Conservation (phyloP, 164 flowering plant species). For the Magnolia officinalis region DNA sequence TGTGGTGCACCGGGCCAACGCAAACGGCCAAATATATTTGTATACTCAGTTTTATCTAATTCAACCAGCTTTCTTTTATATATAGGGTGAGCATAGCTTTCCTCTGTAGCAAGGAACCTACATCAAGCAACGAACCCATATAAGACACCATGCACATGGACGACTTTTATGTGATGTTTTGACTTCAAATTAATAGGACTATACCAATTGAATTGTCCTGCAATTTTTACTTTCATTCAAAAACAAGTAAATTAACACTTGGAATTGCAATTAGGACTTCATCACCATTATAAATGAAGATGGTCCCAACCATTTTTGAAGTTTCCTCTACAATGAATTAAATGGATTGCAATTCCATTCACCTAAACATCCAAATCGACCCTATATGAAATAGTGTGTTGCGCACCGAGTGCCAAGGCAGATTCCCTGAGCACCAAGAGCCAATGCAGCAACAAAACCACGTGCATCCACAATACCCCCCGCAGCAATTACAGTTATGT, state of each 20-base stretch:
- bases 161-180: neutral
- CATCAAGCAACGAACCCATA: neutral
- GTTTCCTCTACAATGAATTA: neutral
- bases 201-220: neutral
- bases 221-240: too few relatives aligned
- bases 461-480: constrained; percentile 88
- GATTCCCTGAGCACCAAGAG: constrained; percentile 86
- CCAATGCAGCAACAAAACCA: constrained; percentile 90
- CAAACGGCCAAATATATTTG: constrained; percentile 73
- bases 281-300: neutral
- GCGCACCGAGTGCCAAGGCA: constrained; percentile 72
- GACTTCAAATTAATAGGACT: neutral
- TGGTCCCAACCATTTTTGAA: neutral
- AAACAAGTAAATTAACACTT: neutral
- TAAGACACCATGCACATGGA: neutral
- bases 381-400: neutral
- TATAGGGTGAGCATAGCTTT: constrained; percentile 81
- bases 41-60: constrained; percentile 58
- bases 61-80: constrained; percentile 75
- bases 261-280: neutral
- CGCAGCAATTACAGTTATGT: constrained; percentile 77
- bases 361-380: neutral
- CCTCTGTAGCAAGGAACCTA: constrained; percentile 84
- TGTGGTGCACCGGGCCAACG: constrained; percentile 97
- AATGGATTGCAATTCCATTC: neutral